Percentiles rank a stretch among this genome's conserved stretches.
phyloP scores from a whole-genome alignment of 2,329 filamentous ascomycete genomes.

The Canariomyces notabilis region DNA sequence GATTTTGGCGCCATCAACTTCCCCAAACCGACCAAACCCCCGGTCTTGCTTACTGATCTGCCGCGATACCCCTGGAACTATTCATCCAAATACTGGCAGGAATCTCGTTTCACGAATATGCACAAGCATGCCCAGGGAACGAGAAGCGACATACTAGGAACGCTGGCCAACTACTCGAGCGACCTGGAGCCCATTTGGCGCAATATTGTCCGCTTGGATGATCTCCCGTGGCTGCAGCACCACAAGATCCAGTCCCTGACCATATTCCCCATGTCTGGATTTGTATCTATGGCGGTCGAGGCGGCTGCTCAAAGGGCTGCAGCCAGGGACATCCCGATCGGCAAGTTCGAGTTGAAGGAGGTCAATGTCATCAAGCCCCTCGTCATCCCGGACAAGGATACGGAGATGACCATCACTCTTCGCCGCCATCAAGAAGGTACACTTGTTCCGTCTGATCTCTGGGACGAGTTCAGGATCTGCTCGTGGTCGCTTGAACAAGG shows the following conservation, averaged over 20 bases:
- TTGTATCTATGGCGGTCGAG: conserved; percentile 47
- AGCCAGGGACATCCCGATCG: conserved; percentile 26
- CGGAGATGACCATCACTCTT: conserved; percentile 47
- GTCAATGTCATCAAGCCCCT: conserved; percentile 43
- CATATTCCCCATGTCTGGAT: conserved; percentile 52
- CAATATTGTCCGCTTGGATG: conserved; percentile 42
- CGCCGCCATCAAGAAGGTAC: conserved; percentile 39
- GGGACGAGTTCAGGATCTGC: conserved; percentile 53
- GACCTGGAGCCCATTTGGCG: conserved; percentile 46
- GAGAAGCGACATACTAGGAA: conserved; percentile 44
- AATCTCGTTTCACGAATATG: conserved; percentile 39
- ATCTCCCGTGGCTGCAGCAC: conserved; percentile 53
- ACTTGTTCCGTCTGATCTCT: conserved; percentile 38
- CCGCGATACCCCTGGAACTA: conserved; percentile 46
- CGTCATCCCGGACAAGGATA: conserved; percentile 43
- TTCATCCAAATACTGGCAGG: conserved; percentile 42
- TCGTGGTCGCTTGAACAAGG: conserved; percentile 47
- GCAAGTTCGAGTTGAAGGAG: conserved; percentile 44
- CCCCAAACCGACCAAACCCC: conserved; percentile 32
- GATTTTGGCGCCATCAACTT: conserved; percentile 45
- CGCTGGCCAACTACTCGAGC: conserved; percentile 39
- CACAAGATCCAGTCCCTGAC: conserved; percentile 53
- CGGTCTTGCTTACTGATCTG: conserved; percentile 39
- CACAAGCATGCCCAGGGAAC: conserved; percentile 38
- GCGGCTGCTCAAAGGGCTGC: conserved; percentile 37